These are phyloP conservation scores for Daldinia decipiens DNA, from an alignment of 495 filamentous ascomycete genomes.

Conservation along the genomic window DNA sequence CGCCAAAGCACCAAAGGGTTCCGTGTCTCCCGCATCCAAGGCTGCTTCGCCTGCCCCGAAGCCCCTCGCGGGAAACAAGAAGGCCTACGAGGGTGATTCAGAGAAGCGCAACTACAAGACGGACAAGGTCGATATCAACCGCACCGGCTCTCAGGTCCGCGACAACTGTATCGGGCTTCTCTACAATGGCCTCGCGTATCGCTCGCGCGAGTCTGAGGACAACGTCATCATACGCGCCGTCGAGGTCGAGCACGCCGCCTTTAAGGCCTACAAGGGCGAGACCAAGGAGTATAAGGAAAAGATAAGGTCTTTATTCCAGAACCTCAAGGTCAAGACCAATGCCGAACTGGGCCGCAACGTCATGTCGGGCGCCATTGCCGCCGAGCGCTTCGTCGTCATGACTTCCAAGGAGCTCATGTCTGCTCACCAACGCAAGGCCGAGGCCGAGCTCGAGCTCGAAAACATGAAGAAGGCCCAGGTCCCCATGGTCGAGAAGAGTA, in stretches of 20 bases:
- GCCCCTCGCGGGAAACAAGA: slow-evolving; percentile 56
- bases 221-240: slow-evolving; percentile 73
- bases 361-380: slow-evolving; percentile 73
- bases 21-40: slow-evolving; percentile 49
- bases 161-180: slow-evolving; percentile 89
- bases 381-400: slow-evolving; percentile 77
- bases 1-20: slow-evolving; percentile 48
- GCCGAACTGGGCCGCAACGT: slow-evolving; percentile 77
- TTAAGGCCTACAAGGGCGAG: slow-evolving; percentile 70
- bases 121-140: slow-evolving; percentile 76
- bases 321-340: slow-evolving; percentile 93
- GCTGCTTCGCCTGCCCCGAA: slow-evolving; percentile 56
- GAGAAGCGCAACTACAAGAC: slow-evolving; percentile 81
- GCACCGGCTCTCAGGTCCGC: slow-evolving; percentile 75
- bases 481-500: slow-evolving; percentile 85
- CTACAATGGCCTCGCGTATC: slow-evolving; percentile 81
- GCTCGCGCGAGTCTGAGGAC: slow-evolving; percentile 64
- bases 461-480: slow-evolving; percentile 97
- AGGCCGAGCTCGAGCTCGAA: slow-evolving; percentile 78
- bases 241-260: slow-evolving; percentile 79
- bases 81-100: slow-evolving; percentile 73
- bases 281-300: slow-evolving; percentile 80
- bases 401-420: slow-evolving; percentile 59
- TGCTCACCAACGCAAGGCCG: slow-evolving; percentile 71
- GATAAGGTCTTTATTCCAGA: slow-evolving; percentile 89